phyloP scores from a whole-genome alignment of 192 early-diverging fungal genomes.

The Podila clonocystis region DNA sequence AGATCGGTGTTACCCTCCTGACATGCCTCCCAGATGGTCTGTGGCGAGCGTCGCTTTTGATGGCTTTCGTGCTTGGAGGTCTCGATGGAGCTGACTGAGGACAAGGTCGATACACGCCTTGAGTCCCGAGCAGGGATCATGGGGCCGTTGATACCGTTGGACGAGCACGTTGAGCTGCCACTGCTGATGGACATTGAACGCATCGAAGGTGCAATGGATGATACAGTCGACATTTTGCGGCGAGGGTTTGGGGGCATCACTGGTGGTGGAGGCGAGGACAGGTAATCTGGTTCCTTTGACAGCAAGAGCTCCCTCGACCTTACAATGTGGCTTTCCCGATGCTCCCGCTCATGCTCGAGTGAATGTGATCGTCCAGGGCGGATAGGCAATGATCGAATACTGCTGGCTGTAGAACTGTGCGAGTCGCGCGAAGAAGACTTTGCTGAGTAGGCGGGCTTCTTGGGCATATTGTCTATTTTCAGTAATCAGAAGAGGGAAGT shows the following conservation, averaged over 20 bases:
- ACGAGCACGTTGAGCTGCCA: conserved; percentile 22
- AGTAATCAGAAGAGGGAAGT: neutral
- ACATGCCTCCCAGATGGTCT: conserved; percentile 40
- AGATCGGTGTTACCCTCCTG: conserved; percentile 43
- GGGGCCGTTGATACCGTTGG: conserved; percentile 15
- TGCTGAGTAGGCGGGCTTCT: conserved; percentile 48
- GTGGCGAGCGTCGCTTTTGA: conserved; percentile 17
- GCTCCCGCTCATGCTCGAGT: conserved; percentile 23
- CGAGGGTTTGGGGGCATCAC: conserved; percentile 22
- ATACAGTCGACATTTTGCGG: conserved; percentile 42
- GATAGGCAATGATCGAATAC: conserved; percentile 23
- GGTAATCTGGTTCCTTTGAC: neutral
- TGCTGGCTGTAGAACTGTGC: conserved; percentile 4
- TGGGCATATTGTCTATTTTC: conserved; percentile 32
- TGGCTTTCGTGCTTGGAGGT: conserved; percentile 20
- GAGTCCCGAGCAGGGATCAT: conserved; percentile 33
- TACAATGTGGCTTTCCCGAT: neutral
- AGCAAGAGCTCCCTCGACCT: neutral
- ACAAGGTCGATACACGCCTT: conserved; percentile 34
- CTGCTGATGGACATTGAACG: conserved; percentile 49
- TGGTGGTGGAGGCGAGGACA: conserved; percentile 7
- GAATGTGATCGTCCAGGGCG: conserved; percentile 27
- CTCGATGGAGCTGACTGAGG: conserved; percentile 40
- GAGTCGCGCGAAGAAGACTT: conserved; percentile 47
- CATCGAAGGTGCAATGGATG: conserved; percentile 25